phyloP scores from a whole-genome alignment of 495 filamentous ascomycete species.

The Penicillium atrosanguineum region DNA sequence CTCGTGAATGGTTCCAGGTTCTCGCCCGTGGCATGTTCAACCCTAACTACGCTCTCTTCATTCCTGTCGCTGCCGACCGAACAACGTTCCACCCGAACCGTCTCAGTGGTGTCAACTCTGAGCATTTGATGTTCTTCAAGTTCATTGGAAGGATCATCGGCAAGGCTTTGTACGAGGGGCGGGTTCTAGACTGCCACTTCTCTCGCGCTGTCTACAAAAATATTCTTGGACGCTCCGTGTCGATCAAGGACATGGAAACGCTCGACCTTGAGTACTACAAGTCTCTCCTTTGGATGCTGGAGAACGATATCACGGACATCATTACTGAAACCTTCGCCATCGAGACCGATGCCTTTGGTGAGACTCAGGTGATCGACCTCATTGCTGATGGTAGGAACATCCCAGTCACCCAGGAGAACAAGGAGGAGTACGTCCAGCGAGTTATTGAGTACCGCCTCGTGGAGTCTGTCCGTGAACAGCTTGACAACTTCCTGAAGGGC shows the following conservation, averaged over 20 bases:
- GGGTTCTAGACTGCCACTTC: conserved; percentile 97
- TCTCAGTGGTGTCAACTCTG: conserved; percentile 86
- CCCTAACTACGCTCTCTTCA: conserved; percentile 93
- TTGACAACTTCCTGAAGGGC: conserved; percentile 91
- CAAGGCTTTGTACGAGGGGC: conserved; percentile 95
- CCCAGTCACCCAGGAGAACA: conserved; percentile 95
- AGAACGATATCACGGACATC: conserved; percentile 98
- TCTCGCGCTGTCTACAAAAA: conserved; percentile 97
- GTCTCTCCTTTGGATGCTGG: conserved; percentile 97
- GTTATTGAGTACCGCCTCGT: conserved; percentile 93
- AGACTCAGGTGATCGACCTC: conserved; percentile 81
- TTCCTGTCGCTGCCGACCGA: conserved; percentile 93
- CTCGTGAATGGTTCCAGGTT: conserved; percentile 99
- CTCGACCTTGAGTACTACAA: conserved; percentile 99
- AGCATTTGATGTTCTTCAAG: conserved; percentile 98
- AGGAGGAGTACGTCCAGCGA: conserved; percentile 91
- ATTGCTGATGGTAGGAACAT: conserved; percentile 85
- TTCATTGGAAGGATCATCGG: conserved; percentile 99
- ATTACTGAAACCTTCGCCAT: conserved; percentile 97
- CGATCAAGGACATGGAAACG: conserved; percentile 99
- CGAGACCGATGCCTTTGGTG: conserved; percentile 90
- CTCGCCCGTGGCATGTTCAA: conserved; percentile 99
- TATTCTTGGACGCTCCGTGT: conserved; percentile 90
- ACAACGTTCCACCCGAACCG: conserved; percentile 99
- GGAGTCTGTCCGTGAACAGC: conserved; percentile 86